Evolutionary conservation across 1,284 basidiomycete species (phyloP), one percentile per base, ranked within the genome.

Genomic region (Phylloporus sp.): DNA sequence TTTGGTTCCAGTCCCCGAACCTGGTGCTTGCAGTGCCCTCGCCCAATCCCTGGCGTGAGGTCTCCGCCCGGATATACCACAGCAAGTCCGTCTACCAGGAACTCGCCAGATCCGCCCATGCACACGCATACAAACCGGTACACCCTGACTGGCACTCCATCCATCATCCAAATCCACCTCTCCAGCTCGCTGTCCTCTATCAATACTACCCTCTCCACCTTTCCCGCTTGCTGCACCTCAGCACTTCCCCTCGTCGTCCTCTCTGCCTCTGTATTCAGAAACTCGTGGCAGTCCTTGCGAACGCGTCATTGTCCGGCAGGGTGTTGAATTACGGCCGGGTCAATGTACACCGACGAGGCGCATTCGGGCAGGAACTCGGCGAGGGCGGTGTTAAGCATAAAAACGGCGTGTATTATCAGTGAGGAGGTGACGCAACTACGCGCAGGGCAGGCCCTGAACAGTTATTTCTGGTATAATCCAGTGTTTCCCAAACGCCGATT

Each of bases 321-420:
- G 99, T 96, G 73, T 96, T 94, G 59, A 99, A 80, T 97, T 73
- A 86, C 82, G 0, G 94, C 96, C 37, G 97, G 83, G 78, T 96
- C 94, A 60, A 99, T 89, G 79, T 99, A 96, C 1, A 99, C 85
- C 8, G 99, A 85, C 0, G 92, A 93, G 35, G 86, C 88, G 1
- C 94, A 93, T 78, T 99, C 96, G 0, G 96, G 96, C 4, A 99
- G 86, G 83, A 98, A 99, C 81, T 99, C 97, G 5, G 97, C 97
- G 2, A 99, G 88, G 0, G 95, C 94, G 67, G 91, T 93, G 79
- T 99, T 98, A 69, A 98, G 87, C 0, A 95, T 97, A 80, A 99
- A 97, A 0, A 96, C 94, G 0, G 94, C 95, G 14, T 96, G 89
- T 7, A 98, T 32, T 32, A 32, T 32, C 32, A 32, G 32, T 32